Conservation (phyloP, 2,329 filamentous ascomycete genomes). For the Alternaria ventricosa region DNA sequence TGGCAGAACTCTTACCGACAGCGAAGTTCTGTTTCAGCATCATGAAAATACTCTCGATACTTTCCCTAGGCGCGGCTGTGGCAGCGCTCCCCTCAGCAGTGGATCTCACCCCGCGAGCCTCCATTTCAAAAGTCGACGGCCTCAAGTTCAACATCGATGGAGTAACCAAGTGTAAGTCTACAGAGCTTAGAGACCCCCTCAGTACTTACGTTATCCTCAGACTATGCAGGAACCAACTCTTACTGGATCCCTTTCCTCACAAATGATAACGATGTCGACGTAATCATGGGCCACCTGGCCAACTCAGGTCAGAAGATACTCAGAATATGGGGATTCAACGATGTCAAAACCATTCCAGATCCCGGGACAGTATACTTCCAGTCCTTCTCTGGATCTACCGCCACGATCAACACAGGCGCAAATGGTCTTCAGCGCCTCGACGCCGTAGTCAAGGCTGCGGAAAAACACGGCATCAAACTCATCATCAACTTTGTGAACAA, state of each 20-base stretch:
- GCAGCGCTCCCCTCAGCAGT: slow-evolving; percentile 27
- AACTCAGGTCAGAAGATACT: slow-evolving; percentile 63
- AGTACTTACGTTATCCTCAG: slow-evolving; percentile 13
- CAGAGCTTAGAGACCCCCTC: not conserved
- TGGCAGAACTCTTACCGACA: not conserved
- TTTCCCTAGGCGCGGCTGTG: slow-evolving; percentile 26
- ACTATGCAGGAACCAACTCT: slow-evolving; percentile 62
- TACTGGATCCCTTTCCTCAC: slow-evolving; percentile 63
- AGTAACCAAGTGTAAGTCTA: slow-evolving; percentile 37
- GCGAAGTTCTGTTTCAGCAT: not conserved
- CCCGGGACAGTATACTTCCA: slow-evolving; percentile 62
- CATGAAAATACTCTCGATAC: slow-evolving; percentile 33
- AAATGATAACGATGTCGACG: slow-evolving; percentile 63
- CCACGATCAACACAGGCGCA: slow-evolving; percentile 67
- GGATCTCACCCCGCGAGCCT: slow-evolving; percentile 23
- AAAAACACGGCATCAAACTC: slow-evolving; percentile 66
- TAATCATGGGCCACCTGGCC: slow-evolving; percentile 54
- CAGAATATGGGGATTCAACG: slow-evolving; percentile 69
- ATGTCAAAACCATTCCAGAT: slow-evolving; percentile 55
- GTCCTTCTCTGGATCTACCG: slow-evolving; percentile 55
- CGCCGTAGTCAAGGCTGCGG: slow-evolving; percentile 66
- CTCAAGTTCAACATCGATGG: slow-evolving; percentile 46
- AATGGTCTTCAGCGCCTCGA: slow-evolving; percentile 70
- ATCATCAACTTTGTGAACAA: slow-evolving; percentile 73
- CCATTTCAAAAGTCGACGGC: slow-evolving; percentile 35